Base-by-base conservation (phyloP, 2,329 filamentous ascomycete species). In the Pseudocercospora crystallina region DNA sequence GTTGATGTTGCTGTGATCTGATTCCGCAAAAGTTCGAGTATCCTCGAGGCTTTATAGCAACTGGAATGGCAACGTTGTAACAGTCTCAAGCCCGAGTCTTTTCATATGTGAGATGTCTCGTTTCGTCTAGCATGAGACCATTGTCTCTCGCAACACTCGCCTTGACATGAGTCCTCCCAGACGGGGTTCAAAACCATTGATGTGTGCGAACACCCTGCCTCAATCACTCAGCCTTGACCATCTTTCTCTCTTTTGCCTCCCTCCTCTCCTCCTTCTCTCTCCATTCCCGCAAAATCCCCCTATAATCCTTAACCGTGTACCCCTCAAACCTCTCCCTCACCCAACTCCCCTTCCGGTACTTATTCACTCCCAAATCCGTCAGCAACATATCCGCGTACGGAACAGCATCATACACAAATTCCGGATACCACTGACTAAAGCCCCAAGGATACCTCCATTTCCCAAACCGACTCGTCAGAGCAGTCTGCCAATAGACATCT, bases 361-460 rank as follows among this genome's bases (percentile, higher is more conserved):
- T 50, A 30, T 32, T 45, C 43, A 51, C 7, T 2, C 47, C 54
- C 31, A 53, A 20, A 43, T 53, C 53, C 17, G 26, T 37, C 46
- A 56, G 38, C 29, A 50, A 38, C 49, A 56, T 56, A 50, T 52
- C 49, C 12, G 43, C 49, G 43, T 49, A 56, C 10, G 53, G 49
- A 1, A 52, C 33, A n/a, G 49, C 46, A 39, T 53, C 49, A 41
- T 50, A 53, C 13, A 56, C 46, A 42, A 53, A 50, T 30, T 56
- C 53, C 20, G 53, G 46, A 47, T 48, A 56, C 53, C 53, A 56
- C 13, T 52, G 46, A 8, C 32, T 40, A 42, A 52, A 51, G 0
- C 48, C 53, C 49, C 49, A 52, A 14, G 45, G 53, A 47, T 52
- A 52, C 37, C 44, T 31, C 48, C 41, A 50, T 32, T 45, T 45